Percentiles rank a stretch among this genome's conserved stretches.
These are phyloP conservation scores for Sisymbrium irio DNA, from an alignment of 345 rosid genomes.

Conservation along the genomic window DNA sequence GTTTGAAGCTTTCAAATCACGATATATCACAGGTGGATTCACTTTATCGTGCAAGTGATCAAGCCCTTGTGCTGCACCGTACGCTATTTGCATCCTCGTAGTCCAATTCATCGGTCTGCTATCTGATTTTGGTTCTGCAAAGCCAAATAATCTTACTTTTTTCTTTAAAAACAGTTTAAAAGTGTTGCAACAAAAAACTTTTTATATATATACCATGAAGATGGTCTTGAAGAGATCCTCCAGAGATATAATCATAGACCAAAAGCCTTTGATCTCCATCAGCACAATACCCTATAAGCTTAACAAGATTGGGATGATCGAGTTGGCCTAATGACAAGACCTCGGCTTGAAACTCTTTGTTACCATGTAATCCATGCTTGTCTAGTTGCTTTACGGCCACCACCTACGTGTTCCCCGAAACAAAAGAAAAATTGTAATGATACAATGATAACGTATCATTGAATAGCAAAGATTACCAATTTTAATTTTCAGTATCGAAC, in stretches of 20 bases:
- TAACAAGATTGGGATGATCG: conserved; percentile 54
- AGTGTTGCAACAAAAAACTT: background rate
- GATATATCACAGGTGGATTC: conserved; percentile 53
- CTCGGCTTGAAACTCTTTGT: conserved; percentile 56
- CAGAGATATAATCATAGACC: conserved; percentile 52
- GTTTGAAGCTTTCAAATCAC: conserved; percentile 65
- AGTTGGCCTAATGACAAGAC: conserved; percentile 44
- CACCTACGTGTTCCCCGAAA: conserved; percentile 33
- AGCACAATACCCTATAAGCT: conserved; percentile 59
- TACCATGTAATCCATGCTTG: conserved; percentile 55
- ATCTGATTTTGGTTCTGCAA: conserved; percentile 36
- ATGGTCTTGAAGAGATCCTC: conserved; percentile 50
- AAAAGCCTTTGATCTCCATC: conserved; percentile 78
- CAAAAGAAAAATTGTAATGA: no score
- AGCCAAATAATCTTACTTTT: background rate
- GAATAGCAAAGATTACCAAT: background rate
- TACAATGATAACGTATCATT: no score
- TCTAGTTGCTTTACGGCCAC: conserved; percentile 76
- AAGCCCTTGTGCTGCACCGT: conserved; percentile 62
- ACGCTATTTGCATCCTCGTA: conserved; percentile 59
- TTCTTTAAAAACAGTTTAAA: background rate
- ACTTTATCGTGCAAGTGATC: conserved; percentile 59
- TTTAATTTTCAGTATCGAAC: conserved; percentile 23
- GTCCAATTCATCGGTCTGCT: conserved; percentile 51
- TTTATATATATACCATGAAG: conserved; percentile 45